Conservation (phyloP, 768 basidiomycete species). For the Mycena belliarum region DNA sequence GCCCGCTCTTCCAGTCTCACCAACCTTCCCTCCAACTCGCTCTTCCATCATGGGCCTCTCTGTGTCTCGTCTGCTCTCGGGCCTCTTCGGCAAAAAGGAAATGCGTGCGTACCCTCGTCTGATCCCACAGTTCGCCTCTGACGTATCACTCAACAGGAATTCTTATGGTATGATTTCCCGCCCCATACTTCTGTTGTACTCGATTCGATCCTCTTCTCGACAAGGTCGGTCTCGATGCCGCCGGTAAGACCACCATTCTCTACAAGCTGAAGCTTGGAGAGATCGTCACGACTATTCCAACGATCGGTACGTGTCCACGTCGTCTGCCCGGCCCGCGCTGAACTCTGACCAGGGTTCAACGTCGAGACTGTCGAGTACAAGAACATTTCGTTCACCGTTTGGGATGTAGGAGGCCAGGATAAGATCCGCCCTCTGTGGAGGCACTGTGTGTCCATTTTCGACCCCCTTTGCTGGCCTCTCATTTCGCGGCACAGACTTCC, state of each 20-base stretch:
- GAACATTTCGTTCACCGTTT: constrained; percentile 99
- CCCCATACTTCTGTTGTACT: constrained; percentile 15
- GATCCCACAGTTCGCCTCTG: constrained; percentile 31
- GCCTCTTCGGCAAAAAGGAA: constrained; percentile 97
- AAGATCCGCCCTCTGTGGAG: constrained; percentile 99
- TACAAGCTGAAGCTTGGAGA: constrained; percentile 99
- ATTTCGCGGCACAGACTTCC: constrained; percentile 76
- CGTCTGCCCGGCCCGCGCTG: constrained; percentile 21
- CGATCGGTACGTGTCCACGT: constrained; percentile 76
- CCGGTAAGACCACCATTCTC: constrained; percentile 97
- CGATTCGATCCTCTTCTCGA: constrained; percentile 8
- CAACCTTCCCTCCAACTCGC: constrained; percentile 19
- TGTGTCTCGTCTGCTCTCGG: constrained; percentile 72
- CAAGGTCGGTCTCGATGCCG: constrained; percentile 98
- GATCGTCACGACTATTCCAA: constrained; percentile 99
- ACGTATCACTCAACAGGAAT: constrained; percentile 64
- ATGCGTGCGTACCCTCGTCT: constrained; percentile 77
- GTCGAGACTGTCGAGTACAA: constrained; percentile 99
- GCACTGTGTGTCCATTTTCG: constrained; percentile 77
- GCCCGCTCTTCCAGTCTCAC: neutral
- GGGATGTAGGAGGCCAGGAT: constrained; percentile 99
- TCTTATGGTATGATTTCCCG: constrained; percentile 72
- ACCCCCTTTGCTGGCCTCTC: constrained; percentile 23
- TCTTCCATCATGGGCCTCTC: constrained; percentile 68
- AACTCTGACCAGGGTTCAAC: constrained; percentile 79